A percentile compares a stretch with the other conserved stretches of the same genome.
Evolutionary conservation across 805 yeast genomes (phyloP).

Genomic region (Wickerhamiella spandovensis): DNA sequence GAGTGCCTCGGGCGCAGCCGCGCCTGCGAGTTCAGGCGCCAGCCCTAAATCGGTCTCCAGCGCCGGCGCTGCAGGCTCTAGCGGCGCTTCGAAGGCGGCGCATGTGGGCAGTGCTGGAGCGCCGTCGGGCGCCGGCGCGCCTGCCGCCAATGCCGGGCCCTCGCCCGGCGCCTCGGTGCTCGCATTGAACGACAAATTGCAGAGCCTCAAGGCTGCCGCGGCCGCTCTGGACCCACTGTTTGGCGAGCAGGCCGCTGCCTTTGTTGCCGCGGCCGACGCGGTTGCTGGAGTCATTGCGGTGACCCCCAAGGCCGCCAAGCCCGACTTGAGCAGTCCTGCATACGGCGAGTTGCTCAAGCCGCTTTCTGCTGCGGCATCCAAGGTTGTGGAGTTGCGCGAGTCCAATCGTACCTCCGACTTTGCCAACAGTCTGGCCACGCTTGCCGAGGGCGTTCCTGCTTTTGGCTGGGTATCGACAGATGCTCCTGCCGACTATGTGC

Average conservation of each 20-base stretch:
- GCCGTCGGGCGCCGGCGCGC: not conserved
- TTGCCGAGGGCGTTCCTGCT: slow-evolving; percentile 81
- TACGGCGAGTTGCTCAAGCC: slow-evolving; percentile 53
- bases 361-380: slow-evolving; percentile 44
- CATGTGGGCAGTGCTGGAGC: not conserved
- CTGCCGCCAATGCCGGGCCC: not conserved
- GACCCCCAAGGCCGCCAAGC: slow-evolving; percentile 52
- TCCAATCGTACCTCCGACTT: slow-evolving; percentile 52
- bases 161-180: not conserved
- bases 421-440: slow-evolving; percentile 62
- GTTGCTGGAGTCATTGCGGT: slow-evolving; percentile 21
- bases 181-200: slow-evolving; percentile 5
- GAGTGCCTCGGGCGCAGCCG: too few relatives aligned
- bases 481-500: slow-evolving; percentile 55
- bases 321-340: slow-evolving; percentile 41
- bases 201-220: slow-evolving; percentile 5
- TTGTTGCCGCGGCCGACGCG: slow-evolving; percentile 11
- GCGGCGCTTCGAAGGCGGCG: not conserved
- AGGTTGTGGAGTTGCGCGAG: slow-evolving; percentile 57
- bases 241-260: slow-evolving; percentile 26
- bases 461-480: slow-evolving; percentile 79
- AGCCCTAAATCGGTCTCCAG: not conserved
- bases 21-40: too few relatives aligned
- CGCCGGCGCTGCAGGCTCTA: not conserved
- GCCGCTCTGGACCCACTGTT: slow-evolving; percentile 11